Evolutionary conservation across 352 stramenopile species (phyloP), one percentile per base, ranked within the genome.

Genomic region (Globisporangium sylvaticum): DNA sequence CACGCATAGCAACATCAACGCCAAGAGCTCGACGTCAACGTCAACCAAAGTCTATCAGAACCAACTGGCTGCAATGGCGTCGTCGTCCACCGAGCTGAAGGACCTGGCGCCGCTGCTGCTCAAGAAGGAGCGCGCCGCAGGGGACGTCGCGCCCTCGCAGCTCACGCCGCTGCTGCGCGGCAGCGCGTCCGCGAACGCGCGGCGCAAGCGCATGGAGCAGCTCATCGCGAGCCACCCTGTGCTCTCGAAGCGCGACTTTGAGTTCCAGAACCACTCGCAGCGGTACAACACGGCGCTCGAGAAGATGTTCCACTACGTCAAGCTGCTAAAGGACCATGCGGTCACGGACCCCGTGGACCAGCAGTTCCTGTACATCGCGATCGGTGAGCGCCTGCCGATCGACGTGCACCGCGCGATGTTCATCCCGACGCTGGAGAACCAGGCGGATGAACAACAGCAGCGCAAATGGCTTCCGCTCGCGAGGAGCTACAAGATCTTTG

Each of bases 341-440:
- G 71, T 81, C 66, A 72, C 60, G 6, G 73, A 82, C 66, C 62
- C 67, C 0, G 66, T 34, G 25, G 75, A 78, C 15, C 75, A 79
- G 54, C 66, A 78, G 60, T 73, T 78, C 32, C 34, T 83, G 27
- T 84, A 84, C 67, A 37, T 32, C 1, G 76, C 76, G 1, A 67
- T 90, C 22, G 82, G 82, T 34, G 82, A 91, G 56, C 74, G 78
- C 1, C 58, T 77, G 31, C 69, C 66, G 20, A 78, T 80, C 10
- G 79, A 89, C 50, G 77, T 94, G 66, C 83, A 91, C 62, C 79
- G 71, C 62, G 71, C 73, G 10, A 88, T 93, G 77, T 87, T 90
- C 62, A 69, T 89, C 1, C 80, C 78, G n/a, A 89, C 84, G 10
- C 67, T 96, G 8, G 77, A 84, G 66, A 85, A 90, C 72, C 85